A percentile compares a stretch with the other conserved stretches of the same genome.
phyloP scores from a whole-genome alignment of 371 early-diverging fungal genomes.

The Apophysomyces sp. region DNA sequence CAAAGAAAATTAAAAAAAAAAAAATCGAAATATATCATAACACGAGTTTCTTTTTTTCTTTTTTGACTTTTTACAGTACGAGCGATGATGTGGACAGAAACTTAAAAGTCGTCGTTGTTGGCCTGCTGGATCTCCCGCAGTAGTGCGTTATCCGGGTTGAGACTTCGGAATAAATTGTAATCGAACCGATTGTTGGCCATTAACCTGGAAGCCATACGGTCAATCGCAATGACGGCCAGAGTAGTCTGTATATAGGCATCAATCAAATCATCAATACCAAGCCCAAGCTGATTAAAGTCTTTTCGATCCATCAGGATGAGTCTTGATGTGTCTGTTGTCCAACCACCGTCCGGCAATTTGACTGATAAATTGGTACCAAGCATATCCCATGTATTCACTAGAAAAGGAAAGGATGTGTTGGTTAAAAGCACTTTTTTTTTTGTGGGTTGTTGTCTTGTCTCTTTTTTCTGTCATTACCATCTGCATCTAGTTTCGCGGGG shows the following conservation, averaged over 20 bases:
- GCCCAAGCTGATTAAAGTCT: conserved; percentile 88
- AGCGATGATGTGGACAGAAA: neutral
- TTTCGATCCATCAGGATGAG: conserved; percentile 91
- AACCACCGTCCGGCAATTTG: conserved; percentile 73
- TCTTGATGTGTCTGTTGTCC: conserved; percentile 87
- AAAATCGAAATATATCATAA: neutral
- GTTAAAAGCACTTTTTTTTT: neutral
- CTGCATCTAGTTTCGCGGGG: conserved; percentile 55
- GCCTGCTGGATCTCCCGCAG: conserved; percentile 71
- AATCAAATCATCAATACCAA: conserved; percentile 91
- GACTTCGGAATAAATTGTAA: conserved; percentile 76
- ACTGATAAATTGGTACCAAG: conserved; percentile 90
- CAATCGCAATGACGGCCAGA: conserved; percentile 86
- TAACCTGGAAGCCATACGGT: conserved; percentile 78
- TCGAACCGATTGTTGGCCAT: conserved; percentile 75
- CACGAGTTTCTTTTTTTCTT: neutral
- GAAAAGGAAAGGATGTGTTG: too few relatives aligned
- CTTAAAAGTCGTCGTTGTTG: conserved; percentile 35
- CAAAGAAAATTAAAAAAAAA: too few relatives aligned
- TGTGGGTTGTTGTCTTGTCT: neutral
- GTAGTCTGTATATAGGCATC: conserved; percentile 94
- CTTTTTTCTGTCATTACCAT: conserved; percentile 22
- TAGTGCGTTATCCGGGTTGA: conserved; percentile 86
- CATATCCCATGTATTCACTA: conserved; percentile 84
- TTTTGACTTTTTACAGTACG: neutral